These are phyloP conservation scores for Trypanosoma congolense DNA, from an alignment of 208 protist genomes.

Conservation along the genomic window DNA sequence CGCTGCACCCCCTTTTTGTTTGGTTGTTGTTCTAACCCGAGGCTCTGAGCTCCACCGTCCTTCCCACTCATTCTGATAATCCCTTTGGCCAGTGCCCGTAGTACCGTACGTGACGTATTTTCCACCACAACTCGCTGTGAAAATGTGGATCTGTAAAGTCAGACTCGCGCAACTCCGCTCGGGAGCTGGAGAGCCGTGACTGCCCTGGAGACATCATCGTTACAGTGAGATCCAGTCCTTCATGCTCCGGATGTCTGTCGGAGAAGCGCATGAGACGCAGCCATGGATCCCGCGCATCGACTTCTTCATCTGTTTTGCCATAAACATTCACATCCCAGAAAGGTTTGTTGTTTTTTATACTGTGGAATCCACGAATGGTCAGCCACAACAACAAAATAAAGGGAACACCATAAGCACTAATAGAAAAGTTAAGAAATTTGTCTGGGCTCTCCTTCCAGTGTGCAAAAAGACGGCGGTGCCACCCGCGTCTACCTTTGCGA, in stretches of 20 bases:
- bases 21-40: not conserved
- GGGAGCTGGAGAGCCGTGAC: constrained; percentile 58
- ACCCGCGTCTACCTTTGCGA: constrained; percentile 73
- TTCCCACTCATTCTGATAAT: constrained; percentile 45
- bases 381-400: constrained; percentile 62
- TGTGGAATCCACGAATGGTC: constrained; percentile 70
- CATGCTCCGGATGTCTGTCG: constrained; percentile 82
- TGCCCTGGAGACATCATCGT: constrained; percentile 84
- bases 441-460: constrained; percentile 85
- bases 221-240: constrained; percentile 49
- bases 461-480: constrained; percentile 66
- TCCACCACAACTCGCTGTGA: constrained; percentile 88
- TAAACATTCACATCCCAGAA: constrained; percentile 87
- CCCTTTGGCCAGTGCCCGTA: constrained; percentile 90
- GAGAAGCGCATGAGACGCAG: constrained; percentile 78
- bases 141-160: constrained; percentile 87
- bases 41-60: constrained; percentile 2
- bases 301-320: constrained; percentile 60
- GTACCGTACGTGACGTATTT: constrained; percentile 72
- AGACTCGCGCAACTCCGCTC: constrained; percentile 76
- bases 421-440: constrained; percentile 63
- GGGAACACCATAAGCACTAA: constrained; percentile 61
- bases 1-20: not conserved
- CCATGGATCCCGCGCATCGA: constrained; percentile 52
- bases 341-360: constrained; percentile 83